Evolutionary conservation across 164 flowering plant species (phyloP).

Genomic region (Annona cherimola): DNA sequence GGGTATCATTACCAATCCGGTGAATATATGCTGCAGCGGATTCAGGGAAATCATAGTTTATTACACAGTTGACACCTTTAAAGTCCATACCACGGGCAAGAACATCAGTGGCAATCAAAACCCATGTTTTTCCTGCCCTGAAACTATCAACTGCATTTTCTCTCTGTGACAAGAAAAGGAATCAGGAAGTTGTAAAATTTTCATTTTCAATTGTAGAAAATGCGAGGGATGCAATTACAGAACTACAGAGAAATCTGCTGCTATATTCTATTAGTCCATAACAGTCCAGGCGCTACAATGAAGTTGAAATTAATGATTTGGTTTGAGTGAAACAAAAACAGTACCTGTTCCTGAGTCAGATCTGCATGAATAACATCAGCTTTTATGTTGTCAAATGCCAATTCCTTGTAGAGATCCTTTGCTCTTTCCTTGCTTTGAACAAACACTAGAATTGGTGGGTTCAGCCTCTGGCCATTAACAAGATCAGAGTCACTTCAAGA

Average conservation of each 20-base stretch:
- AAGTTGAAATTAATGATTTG: background rate
- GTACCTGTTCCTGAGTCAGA: conserved; percentile 68
- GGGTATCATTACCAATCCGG: conserved; percentile 69
- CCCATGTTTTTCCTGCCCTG: conserved; percentile 94
- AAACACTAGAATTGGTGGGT: conserved; percentile 88
- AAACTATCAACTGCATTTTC: conserved; percentile 85
- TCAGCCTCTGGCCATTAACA: conserved; percentile 56
- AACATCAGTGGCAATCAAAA: conserved; percentile 93
- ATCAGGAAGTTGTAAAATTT: conserved; percentile 2
- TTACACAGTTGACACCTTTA: conserved; percentile 91
- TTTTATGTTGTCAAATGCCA: conserved; percentile 60
- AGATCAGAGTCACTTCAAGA: background rate
- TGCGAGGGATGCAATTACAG: background rate
- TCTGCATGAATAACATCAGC: conserved; percentile 86
- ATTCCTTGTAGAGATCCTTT: conserved; percentile 75
- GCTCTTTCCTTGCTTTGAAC: conserved; percentile 97
- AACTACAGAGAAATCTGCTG: background rate
- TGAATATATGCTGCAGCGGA: conserved; percentile 87
- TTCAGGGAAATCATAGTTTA: conserved; percentile 95
- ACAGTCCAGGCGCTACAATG: background rate
- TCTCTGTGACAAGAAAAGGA: conserved; percentile 41
- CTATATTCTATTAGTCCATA: no score
- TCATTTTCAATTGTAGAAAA: conserved; percentile 3
- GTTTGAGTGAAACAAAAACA: background rate
- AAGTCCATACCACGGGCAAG: conserved; percentile 98